Percentiles rank a stretch among this genome's conserved stretches.
Conservation (phyloP, 345 rosid genomes). For the Clausena lansium region DNA sequence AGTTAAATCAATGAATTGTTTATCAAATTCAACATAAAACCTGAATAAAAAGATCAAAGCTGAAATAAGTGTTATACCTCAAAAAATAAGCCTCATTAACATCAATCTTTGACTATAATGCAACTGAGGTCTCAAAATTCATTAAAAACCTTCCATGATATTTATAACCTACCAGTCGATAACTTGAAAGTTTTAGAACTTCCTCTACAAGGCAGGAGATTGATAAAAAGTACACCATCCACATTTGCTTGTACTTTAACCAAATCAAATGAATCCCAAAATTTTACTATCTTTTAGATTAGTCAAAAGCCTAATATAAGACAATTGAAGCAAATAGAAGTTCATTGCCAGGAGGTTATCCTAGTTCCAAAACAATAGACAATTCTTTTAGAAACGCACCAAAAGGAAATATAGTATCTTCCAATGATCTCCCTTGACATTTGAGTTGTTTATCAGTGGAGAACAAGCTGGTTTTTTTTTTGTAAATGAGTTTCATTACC, state of each 20-base stretch:
- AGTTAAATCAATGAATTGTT: neutral
- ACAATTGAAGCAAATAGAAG: neutral
- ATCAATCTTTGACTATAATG: neutral
- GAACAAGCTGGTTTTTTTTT: too few relatives aligned
- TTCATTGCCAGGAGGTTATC: neutral
- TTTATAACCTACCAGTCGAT: neutral
- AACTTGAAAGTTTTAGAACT: neutral
- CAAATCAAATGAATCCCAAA: neutral
- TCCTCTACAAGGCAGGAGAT: neutral
- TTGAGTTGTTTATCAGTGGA: neutral
- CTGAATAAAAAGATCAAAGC: neutral
- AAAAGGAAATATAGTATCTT: neutral
- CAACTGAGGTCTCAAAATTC: neutral
- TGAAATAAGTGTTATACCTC: neutral
- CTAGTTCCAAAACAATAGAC: neutral
- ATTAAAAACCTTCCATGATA: neutral
- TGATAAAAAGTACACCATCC: neutral
- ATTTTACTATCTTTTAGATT: neutral
- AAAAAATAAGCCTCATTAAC: neutral
- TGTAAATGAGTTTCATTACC: neutral
- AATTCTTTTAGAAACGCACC: neutral
- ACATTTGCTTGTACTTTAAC: neutral
- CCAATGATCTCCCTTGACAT: neutral
- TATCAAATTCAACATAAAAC: too few relatives aligned
- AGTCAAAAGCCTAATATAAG: neutral